Conservation (phyloP, 2,329 filamentous ascomycete species). For the Sporothrix pallida region DNA sequence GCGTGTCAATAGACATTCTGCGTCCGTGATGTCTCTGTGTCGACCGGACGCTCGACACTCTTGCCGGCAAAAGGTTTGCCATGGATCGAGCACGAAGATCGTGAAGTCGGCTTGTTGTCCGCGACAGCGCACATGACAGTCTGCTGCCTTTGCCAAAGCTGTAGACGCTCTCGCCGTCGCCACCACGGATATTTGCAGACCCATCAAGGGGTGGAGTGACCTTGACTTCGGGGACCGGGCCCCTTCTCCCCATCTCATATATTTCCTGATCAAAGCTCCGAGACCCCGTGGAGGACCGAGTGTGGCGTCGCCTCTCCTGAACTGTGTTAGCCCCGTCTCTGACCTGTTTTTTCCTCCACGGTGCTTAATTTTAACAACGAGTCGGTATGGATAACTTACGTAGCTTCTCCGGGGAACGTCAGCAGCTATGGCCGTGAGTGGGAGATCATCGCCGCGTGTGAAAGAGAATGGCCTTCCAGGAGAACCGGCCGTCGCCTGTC, state of each 20-base stretch:
- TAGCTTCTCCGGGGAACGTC: constrained; percentile 15
- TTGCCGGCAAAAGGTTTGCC: background rate
- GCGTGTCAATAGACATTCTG: background rate
- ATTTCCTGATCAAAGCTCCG: background rate
- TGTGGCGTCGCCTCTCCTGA: background rate
- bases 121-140: background rate
- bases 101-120: background rate
- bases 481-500: background rate
- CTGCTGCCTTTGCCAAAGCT: background rate
- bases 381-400: background rate
- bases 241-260: background rate
- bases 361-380: too few species aligned
- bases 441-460: background rate
- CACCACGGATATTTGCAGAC: background rate
- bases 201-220: background rate
- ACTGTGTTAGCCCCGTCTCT: background rate
- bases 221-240: background rate
- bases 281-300: background rate
- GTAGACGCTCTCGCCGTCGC: background rate
- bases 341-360: background rate
- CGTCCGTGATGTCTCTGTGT: background rate
- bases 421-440: background rate
- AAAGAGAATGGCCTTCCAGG: background rate
- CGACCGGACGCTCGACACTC: background rate
- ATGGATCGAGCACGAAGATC: background rate